phyloP scores from a whole-genome alignment of 139 green algal genomes.

The Chlamydomonas sp. region DNA sequence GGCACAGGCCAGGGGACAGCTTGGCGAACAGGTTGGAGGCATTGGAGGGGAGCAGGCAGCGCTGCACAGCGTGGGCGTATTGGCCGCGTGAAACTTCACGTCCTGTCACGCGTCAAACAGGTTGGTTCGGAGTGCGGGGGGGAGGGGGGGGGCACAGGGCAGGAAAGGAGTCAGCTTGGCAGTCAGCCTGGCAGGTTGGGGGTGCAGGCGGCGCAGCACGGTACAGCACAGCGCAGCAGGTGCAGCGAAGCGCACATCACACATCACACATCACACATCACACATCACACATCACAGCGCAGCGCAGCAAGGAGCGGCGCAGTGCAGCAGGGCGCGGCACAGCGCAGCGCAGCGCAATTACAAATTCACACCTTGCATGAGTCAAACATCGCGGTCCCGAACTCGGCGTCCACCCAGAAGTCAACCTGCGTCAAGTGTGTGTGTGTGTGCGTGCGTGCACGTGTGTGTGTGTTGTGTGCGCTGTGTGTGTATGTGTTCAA shows the following conservation, averaged over 20 bases:
- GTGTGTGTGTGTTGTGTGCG: too few species aligned
- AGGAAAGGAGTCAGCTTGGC: background rate
- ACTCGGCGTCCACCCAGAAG: slow-evolving; percentile 46
- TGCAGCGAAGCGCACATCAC: too few species aligned
- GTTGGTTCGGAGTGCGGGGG: too few species aligned
- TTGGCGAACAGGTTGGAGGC: background rate
- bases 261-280: too few species aligned
- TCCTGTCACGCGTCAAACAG: too few species aligned
- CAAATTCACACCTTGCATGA: slow-evolving; percentile 62
- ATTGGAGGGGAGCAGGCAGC: background rate
- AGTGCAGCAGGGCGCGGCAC: too few species aligned
- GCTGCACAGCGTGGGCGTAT: slow-evolving; percentile 77
- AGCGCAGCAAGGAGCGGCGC: too few species aligned
- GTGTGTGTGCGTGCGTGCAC: background rate
- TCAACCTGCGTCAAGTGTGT: slow-evolving; percentile 31
- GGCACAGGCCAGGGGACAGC: too few species aligned
- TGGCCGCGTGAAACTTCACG: slow-evolving; percentile 72
- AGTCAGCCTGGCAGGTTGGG: background rate
- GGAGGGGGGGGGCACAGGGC: background rate
- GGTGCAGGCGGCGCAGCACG: too few species aligned
- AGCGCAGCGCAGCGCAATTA: too few species aligned
- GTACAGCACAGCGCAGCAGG: too few species aligned
- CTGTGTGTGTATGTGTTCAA: background rate
- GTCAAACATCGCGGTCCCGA: slow-evolving; percentile 58
- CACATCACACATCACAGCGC: too few species aligned